Evolutionary conservation across 306 rosid species (phyloP).

Genomic region (Acacia melanoxylon): DNA sequence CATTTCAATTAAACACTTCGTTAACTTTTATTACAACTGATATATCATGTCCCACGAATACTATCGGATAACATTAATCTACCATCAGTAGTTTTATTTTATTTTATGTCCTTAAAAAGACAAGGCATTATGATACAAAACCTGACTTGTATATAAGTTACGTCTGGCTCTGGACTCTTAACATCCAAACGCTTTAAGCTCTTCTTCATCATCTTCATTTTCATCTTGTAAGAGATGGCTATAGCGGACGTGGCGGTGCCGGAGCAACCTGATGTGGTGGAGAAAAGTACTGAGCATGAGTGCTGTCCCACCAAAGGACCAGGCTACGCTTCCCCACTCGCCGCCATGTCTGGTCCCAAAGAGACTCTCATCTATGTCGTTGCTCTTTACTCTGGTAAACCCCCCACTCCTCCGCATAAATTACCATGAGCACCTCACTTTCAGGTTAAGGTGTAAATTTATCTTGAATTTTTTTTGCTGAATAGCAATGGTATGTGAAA

Average conservation of each 20-base stretch:
- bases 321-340: slow-evolving; percentile 77
- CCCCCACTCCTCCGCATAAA: too few relatives aligned
- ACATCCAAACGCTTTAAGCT: neutral
- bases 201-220: neutral
- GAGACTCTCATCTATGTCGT: slow-evolving; percentile 82
- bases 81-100: neutral
- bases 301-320: slow-evolving; percentile 72
- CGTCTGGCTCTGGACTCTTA: neutral
- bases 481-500: too few relatives aligned
- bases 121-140: neutral
- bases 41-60: neutral
- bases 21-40: neutral
- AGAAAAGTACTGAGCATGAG: slow-evolving; percentile 5
- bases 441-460: too few relatives aligned
- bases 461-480: too few relatives aligned
- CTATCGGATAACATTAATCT: neutral
- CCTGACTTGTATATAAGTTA: neutral
- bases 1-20: neutral
- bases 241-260: neutral
- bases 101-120: neutral
- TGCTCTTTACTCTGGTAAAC: slow-evolving; percentile 65
- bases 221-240: neutral
- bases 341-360: slow-evolving; percentile 86
- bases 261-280: neutral
- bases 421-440: too few relatives aligned